Percentiles rank a stretch among this genome's conserved stretches.
Evolutionary conservation across 768 basidiomycete species (phyloP).

Genomic region (Boletus fagicola): DNA sequence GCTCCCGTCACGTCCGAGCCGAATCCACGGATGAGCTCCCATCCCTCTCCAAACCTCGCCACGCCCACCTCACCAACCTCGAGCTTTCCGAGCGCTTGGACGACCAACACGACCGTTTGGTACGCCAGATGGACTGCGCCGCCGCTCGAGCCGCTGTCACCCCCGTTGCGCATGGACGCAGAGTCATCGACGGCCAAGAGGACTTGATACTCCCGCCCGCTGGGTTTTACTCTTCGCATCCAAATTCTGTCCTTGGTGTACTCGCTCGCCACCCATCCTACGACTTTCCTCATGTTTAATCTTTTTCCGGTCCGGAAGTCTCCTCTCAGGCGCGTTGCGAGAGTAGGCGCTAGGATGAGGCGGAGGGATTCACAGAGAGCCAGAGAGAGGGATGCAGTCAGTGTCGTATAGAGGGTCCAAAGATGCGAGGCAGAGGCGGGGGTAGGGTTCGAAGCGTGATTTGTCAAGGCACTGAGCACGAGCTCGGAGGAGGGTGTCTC

Average conservation of each 20-base stretch:
- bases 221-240: conserved; percentile 91
- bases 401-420: conserved; percentile 90
- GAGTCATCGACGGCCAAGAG: conserved; percentile 95
- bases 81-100: conserved; percentile 84
- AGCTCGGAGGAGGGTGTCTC: conserved; percentile 19
- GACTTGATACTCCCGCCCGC: conserved; percentile 93
- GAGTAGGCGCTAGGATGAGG: conserved; percentile 92
- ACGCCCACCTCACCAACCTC: conserved; percentile 95
- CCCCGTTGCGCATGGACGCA: conserved; percentile 69
- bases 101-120: conserved; percentile 88
- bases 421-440: conserved; percentile 53
- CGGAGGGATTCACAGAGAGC: conserved; percentile 94
- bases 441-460: conserved; percentile 23
- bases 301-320: conserved; percentile 98
- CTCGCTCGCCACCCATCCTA: conserved; percentile 96
- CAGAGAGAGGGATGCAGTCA: conserved; percentile 90
- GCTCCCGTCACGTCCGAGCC: conserved; percentile 81
- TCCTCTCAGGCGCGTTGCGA: conserved; percentile 90
- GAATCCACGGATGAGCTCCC: conserved; percentile 89
- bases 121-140: conserved; percentile 79
- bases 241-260: conserved; percentile 99
- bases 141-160: neutral
- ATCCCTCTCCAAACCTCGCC: conserved; percentile 83
- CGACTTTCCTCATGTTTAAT: conserved; percentile 98
- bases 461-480: conserved; percentile 21